These are phyloP conservation scores for Suillus clintonianus DNA, from an alignment of 768 basidiomycete species.

Conservation along the genomic window DNA sequence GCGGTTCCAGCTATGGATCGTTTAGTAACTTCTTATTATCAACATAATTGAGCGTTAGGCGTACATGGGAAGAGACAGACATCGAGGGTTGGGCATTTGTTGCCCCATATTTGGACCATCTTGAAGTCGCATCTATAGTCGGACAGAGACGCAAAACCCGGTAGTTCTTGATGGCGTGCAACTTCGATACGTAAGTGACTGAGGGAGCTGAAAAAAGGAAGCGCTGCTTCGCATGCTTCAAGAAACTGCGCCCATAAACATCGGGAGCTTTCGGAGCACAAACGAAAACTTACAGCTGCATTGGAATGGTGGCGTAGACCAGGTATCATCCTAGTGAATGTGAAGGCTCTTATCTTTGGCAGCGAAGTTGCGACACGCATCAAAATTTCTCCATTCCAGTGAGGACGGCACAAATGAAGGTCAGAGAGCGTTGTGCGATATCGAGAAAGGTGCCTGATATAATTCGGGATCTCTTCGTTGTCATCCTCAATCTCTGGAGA, in stretches of 20 bases:
- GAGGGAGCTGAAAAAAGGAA: not conserved
- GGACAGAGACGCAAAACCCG: not conserved
- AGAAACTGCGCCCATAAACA: not conserved
- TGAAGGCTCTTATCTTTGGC: not conserved
- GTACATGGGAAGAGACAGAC: constrained; percentile 10
- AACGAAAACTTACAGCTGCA: not conserved
- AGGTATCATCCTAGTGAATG: not conserved
- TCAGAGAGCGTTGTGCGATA: not conserved
- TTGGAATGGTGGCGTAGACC: not conserved
- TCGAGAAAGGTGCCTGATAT: not conserved
- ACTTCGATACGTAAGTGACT: not conserved
- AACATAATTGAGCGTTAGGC: not conserved
- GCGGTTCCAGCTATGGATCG: constrained; percentile 4
- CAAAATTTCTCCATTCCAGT: not conserved
- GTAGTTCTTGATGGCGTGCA: not conserved
- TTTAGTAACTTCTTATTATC: not conserved
- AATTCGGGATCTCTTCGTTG: not conserved
- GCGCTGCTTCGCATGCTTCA: not conserved
- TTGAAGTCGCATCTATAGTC: constrained; percentile 2
- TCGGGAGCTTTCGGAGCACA: not conserved
- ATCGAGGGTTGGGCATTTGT: constrained; percentile 2
- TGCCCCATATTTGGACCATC: constrained; percentile 1
- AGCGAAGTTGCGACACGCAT: not conserved
- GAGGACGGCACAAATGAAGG: not conserved
- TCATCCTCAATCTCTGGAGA: constrained; percentile 4